A percentile compares a stretch with the other conserved stretches of the same genome.
phyloP scores from a whole-genome alignment of 2,329 filamentous ascomycete genomes.

The Harringtonia aguacate region DNA sequence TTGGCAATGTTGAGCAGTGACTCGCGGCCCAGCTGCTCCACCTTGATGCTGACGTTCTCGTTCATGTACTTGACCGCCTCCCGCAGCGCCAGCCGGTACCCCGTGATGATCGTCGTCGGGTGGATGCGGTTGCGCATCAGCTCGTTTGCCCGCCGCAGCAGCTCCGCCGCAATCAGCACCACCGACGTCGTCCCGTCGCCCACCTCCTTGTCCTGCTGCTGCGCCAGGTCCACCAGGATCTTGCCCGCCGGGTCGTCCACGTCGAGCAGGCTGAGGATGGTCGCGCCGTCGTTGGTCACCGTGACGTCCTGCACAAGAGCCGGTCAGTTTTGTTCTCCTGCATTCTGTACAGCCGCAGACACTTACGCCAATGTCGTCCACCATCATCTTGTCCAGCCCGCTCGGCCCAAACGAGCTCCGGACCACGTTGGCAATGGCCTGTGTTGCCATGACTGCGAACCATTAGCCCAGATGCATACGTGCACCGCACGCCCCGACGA shows the following conservation, averaged over 20 bases:
- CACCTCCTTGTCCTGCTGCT: conserved; percentile 98
- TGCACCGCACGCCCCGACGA: not conserved
- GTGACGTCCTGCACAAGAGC: conserved; percentile 65
- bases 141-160: conserved; percentile 88
- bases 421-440: conserved; percentile 96
- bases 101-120: conserved; percentile 97
- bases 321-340: no score
- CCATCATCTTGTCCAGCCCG: conserved; percentile 99
- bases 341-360: not conserved
- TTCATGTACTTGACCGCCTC: conserved; percentile 99
- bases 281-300: conserved; percentile 97
- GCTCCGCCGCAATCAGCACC: conserved; percentile 91
- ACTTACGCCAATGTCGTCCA: conserved; percentile 91
- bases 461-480: conserved; percentile 11
- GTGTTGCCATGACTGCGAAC: conserved; percentile 76
- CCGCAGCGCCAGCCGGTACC: conserved; percentile 87
- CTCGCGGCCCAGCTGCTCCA: conserved; percentile 82
- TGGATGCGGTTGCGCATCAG: conserved; percentile 99
- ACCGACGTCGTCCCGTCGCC: conserved; percentile 97
- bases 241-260: conserved; percentile 97
- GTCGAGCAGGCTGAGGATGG: conserved; percentile 87
- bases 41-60: conserved; percentile 94
- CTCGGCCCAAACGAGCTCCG: conserved; percentile 98
- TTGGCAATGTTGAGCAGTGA: conserved; percentile 91
- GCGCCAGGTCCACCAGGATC: conserved; percentile 93